These are phyloP conservation scores for Aspergillus intermedius DNA, from an alignment of 2,329 filamentous ascomycete species.

Conservation along the genomic window DNA sequence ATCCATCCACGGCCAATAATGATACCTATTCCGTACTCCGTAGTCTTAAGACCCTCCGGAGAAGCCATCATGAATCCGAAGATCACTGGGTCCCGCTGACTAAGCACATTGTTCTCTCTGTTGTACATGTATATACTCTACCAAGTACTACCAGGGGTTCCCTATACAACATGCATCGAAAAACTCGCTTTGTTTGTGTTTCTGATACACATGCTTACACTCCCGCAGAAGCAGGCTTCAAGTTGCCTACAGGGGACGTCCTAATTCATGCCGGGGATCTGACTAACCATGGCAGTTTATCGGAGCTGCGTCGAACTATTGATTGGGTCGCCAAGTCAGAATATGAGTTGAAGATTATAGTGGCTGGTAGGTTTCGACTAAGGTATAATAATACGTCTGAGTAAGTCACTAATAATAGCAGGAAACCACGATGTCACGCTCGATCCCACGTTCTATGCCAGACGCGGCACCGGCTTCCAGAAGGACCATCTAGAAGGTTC, in stretches of 20 bases:
- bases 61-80: not conserved
- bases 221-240: conserved; percentile 43
- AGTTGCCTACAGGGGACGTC: conserved; percentile 50
- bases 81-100: conserved; percentile 19
- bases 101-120: conserved; percentile 6
- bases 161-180: conserved; percentile 22
- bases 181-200: conserved; percentile 51
- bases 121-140: not conserved
- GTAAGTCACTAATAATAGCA: conserved; percentile 16
- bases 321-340: conserved; percentile 49
- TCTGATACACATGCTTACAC: conserved; percentile 54
- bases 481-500: conserved; percentile 41
- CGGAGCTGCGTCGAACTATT: conserved; percentile 47
- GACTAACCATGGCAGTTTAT: conserved; percentile 49
- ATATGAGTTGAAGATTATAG: conserved; percentile 50
- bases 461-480: conserved; percentile 38
- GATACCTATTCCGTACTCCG: not conserved
- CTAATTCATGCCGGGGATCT: conserved; percentile 55
- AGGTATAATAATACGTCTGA: not conserved
- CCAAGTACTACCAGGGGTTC: too few relatives aligned
- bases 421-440: conserved; percentile 55
- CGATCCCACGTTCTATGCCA: conserved; percentile 43
- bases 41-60: not conserved
- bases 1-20: not conserved
- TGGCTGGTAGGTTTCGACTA: conserved; percentile 42